Base-by-base conservation (phyloP, 495 filamentous ascomycete species). In the Hypoxylon intermedium region DNA sequence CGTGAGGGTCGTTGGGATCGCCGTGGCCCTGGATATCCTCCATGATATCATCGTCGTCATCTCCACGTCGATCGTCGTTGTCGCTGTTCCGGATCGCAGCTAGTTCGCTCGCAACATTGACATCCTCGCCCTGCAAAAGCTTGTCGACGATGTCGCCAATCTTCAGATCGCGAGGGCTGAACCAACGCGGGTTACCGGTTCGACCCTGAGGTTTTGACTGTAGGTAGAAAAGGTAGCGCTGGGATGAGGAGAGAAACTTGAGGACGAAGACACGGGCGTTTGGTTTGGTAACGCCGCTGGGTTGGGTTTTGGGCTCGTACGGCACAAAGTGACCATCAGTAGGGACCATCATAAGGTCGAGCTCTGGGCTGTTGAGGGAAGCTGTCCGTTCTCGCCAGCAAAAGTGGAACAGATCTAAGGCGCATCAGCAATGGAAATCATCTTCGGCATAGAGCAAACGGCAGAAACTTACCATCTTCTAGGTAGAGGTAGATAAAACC, bases 401-500 rank as follows among this genome's bases (percentile, higher is more conserved):
- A 75, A 99, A 95, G 79, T 97, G 93, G 65, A 93, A 81, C 37
- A 98, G 82, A 1, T 97, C 88, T 89, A 42, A 13, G 40, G n/a
- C 18, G 4, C 6, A 45, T 76, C 18, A 75, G 69, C 38, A 51
- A 45, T 26, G 34, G 13, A 13, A 33, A 1, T n/a, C 18, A 31
- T 44, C 21, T 4, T 20, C 0, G 1, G 28, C 15, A 26, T 9
- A 13, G 21, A 37, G 6, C n/a, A 11, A 26, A 26, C 7, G 7
- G 24, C 24, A 26, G 12, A 12, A 53, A 24, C 63, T 42, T 81
- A 88, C 87, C 95, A 84, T 97, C 94, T 82, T 96, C 93, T 40
- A 82, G 81, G 76, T 92, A 97, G 51, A 99, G 87, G 73, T 95
- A 99, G 70, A 98, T 85, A 74, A 94, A 94, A 54, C 95, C 95